Conservation (phyloP, 1,284 basidiomycete genomes). For the Ceratobasidium theobromae region DNA sequence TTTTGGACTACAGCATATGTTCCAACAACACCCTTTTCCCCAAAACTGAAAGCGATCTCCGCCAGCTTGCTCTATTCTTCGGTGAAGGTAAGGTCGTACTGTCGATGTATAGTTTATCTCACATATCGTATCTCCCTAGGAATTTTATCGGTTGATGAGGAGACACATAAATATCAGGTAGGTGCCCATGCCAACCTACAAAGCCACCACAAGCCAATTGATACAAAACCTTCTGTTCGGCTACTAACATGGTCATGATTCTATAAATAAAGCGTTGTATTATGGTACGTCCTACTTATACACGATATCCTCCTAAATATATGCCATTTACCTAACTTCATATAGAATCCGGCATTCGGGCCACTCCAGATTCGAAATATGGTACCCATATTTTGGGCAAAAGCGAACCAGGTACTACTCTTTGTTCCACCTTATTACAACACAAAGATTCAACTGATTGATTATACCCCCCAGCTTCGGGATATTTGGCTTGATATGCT, state of each 20-base stretch:
- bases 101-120: background rate
- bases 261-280: conserved; percentile 30
- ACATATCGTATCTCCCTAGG: background rate
- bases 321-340: background rate
- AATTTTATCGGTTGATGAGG: conserved; percentile 10
- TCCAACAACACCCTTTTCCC: background rate
- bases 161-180: conserved; percentile 26
- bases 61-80: conserved; percentile 4
- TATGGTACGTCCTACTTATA: conserved; percentile 25
- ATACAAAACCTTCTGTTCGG: background rate
- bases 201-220: no score
- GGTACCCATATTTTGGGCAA: conserved; percentile 31
- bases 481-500: conserved; percentile 31
- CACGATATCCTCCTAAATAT: background rate
- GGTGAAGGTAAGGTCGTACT: conserved; percentile 30
- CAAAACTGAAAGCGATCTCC: background rate
- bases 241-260: background rate
- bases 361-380: conserved; percentile 30
- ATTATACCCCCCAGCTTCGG: conserved; percentile 25
- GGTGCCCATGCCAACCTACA: no score
- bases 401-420: conserved; percentile 30
- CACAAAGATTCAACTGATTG: background rate
- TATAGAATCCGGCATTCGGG: conserved; percentile 34
- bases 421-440: background rate
- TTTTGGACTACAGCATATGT: conserved; percentile 12